Percentiles rank a stretch among this genome's conserved stretches.
Evolutionary conservation across 1,284 basidiomycete species (phyloP).

Genomic region (Ganoderma leucocontextum): DNA sequence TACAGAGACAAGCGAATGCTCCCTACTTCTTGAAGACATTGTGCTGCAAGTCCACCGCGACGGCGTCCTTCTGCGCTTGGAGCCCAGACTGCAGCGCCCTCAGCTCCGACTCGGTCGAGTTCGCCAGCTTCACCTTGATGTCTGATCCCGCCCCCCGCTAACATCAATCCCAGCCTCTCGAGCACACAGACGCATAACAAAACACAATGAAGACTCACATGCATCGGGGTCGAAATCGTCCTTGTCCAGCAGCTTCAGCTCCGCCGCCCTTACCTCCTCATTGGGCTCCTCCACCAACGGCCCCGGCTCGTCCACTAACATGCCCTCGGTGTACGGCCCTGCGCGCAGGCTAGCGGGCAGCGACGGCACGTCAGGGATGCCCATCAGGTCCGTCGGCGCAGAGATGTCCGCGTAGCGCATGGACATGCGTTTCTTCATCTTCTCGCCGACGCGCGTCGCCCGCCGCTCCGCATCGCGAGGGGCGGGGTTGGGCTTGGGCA

Average conservation of each 20-base stretch:
- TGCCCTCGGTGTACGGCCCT: conserved; percentile 11
- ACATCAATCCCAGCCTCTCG: neutral
- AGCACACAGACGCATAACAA: neutral
- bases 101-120: conserved; percentile 83
- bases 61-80: conserved; percentile 67
- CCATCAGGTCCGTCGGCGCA: conserved; percentile 58
- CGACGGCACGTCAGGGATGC: conserved; percentile 65
- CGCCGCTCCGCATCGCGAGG: conserved; percentile 52
- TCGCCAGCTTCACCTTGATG: conserved; percentile 78
- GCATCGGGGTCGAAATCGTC: conserved; percentile 85
- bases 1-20: too few relatives aligned
- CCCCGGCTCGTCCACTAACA: conserved; percentile 37
- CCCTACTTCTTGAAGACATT: conserved; percentile 90
- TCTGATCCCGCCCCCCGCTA: conserved; percentile 50
- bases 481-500: conserved; percentile 27
- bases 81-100: conserved; percentile 78
- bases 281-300: conserved; percentile 50
- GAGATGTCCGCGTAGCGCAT: conserved; percentile 89
- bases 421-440: conserved; percentile 93
- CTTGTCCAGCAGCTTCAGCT: conserved; percentile 72
- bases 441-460: conserved; percentile 83
- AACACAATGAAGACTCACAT: conserved; percentile 64
- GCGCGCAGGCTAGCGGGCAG: conserved; percentile 45
- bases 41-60: conserved; percentile 76
- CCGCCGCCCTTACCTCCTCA: conserved; percentile 57